Base-by-base conservation (phyloP, 2,329 filamentous ascomycete species). In the Phaeosphaeria sp. region DNA sequence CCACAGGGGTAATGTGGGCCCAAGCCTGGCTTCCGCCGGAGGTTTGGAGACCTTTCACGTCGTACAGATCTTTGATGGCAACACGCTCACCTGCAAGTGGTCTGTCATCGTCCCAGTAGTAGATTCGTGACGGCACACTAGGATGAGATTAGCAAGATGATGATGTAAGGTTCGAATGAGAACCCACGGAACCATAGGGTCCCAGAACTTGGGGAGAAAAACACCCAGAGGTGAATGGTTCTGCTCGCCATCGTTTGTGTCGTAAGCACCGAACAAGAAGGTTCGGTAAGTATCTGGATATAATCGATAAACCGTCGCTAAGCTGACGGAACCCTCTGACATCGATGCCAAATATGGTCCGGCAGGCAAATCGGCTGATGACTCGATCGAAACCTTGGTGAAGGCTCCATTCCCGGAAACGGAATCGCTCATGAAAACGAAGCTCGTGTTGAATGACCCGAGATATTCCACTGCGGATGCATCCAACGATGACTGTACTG, bases 101-200 rank as follows among this genome's bases (percentile, higher is more conserved):
- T 22, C 75, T 67, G 2, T 66, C 25, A 45, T 79, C 77, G 2
- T 51, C 65, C 67, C 67, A 73, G 13, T 33, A 68, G 63, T 80
- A 80, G 9, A 80, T 68, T 0, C 78, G 69, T 0, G 78, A 80
- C 1, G 78, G 78, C 0, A 80, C 77, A 13, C 66, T 67, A 13
- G 11, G 15, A 11, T 3, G 11, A 13, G 3, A 36, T 36, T 13
- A 36, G 30, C 3, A 36, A 6, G 30, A 36, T 30, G 30, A 36
- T 7, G 11, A 7, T 36, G 30, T 13, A 36, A 13, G 3, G 11
- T 13, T 36, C 30, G 3, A 6, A 36, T 36, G 30, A 36, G n/a
- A 7, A 61, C 67, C 57, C 50, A 71, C 68, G 72, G 71, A 52
- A 76, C 72, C 55, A 71, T 59, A 0, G 67, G 65, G 33, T 73